These are phyloP conservation scores for Mycena albidolilacea DNA, from an alignment of 768 basidiomycete genomes.

Conservation along the genomic window DNA sequence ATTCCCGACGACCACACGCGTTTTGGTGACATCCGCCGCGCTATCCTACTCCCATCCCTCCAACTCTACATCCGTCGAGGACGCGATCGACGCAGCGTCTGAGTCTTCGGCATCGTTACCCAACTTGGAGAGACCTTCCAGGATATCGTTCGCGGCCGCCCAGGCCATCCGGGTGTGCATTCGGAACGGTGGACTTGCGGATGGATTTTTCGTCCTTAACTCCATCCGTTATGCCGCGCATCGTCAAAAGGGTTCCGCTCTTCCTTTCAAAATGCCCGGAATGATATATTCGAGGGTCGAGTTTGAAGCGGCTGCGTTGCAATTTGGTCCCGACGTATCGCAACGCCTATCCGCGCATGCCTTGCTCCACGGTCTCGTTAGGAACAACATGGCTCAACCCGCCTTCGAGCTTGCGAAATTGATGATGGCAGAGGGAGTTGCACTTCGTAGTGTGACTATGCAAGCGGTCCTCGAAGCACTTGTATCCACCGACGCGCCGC, in stretches of 20 bases:
- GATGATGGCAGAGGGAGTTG: constrained; percentile 70
- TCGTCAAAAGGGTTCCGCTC: constrained; percentile 36
- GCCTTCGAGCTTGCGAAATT: constrained; percentile 64
- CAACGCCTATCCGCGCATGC: constrained; percentile 74
- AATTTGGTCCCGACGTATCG: constrained; percentile 67
- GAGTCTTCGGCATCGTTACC: constrained; percentile 28
- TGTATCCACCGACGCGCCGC: constrained; percentile 29
- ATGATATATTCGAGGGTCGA: constrained; percentile 36
- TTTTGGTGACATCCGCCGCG: constrained; percentile 25
- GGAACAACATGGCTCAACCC: constrained; percentile 61
- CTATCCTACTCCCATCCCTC: constrained; percentile 23
- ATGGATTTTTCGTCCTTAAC: constrained; percentile 72
- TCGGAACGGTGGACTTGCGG: constrained; percentile 57
- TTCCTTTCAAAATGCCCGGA: constrained; percentile 38
- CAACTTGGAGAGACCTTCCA: constrained; percentile 34
- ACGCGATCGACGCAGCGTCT: constrained; percentile 28
- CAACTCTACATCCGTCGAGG: constrained; percentile 16
- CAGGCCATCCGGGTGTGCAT: constrained; percentile 67
- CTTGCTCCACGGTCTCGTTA: constrained; percentile 76
- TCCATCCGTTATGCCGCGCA: constrained; percentile 64
- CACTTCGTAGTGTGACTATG: constrained; percentile 65
- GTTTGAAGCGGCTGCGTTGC: constrained; percentile 58
- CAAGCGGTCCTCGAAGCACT: constrained; percentile 56
- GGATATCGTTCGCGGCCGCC: constrained; percentile 54
- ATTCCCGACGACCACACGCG: constrained; percentile 21